Evolutionary conservation across 805 yeast species (phyloP), one percentile per base, ranked within the genome.

Genomic region (Metschnikowia gelsemii): DNA sequence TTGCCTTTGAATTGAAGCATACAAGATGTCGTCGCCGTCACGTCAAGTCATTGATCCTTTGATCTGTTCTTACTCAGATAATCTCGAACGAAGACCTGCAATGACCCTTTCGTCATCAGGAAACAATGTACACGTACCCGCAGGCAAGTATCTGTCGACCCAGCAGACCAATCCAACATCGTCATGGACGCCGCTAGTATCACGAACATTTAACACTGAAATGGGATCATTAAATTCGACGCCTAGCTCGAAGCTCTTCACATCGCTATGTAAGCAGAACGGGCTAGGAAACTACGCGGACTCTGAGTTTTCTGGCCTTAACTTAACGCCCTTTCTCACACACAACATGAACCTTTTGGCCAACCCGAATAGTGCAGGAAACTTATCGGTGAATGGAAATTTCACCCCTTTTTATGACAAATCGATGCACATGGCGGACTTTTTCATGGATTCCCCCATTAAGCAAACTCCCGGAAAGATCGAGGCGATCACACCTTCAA

Each of bases 371-470:
- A 55, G 53, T 42, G 51, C 49, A 30, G 43, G 47, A 28, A 38
- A 43, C 41, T 32, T 42, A 20, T 46, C 62, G 32, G 56, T 52
- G 32, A 61, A 57, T 35, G 43, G 49, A 13, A 41, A 31, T 35
- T 58, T 68, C 43, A 70, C 75, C n/a, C 75, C 75, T 3, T 66
- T 63, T 45, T 69, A 66, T 47, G 73, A 69, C 41, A 68, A 65
- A 49, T 59, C 71, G 3, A 54, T 67, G 42, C 73, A 65, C 42
- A 51, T 69, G 31, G 54, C 69, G 5, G 75, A 70, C 48, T 69
- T 70, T 38, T 69, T 68, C 51, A 68, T 67, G 61, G 75, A 70
- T 39, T 61, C 70, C n/a, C 75, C 75, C 12, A 65, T 68, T 28
- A 52, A 61, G 21, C 59, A 58, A 25, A 57, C 69, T 2, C 71